Evolutionary conservation across 768 basidiomycete species (phyloP), one percentile per base, ranked within the genome.

Genomic region (Grammothele lineata): DNA sequence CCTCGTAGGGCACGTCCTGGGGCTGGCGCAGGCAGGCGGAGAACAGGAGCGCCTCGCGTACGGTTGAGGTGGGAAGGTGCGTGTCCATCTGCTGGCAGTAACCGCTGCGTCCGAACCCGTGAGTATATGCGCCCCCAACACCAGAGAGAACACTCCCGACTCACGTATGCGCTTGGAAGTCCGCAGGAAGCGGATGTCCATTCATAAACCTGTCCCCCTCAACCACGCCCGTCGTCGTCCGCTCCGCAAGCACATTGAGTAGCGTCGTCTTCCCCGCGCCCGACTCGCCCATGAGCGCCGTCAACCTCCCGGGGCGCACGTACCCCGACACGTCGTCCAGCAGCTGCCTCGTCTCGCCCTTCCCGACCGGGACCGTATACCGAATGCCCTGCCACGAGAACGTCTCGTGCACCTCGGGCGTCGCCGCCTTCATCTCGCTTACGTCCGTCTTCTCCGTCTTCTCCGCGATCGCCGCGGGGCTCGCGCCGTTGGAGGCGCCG

Each of bases 21-120:
- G 87, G 87, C 60, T 92, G 91, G 26, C 90, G 83, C 26, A 92
- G 70, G 42, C 75, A 78, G 3, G 90, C 91, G 1, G 89, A 92
- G 66, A 90, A 85, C 33, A 79, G 66, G 8, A 93, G 69, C 1
- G 90, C 88, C 58, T 93, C 88, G 22, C 87, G 77, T 12, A 93
- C 89, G 6, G 88, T 92, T 2, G 80, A 66, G 7, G 82, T 80
- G 21, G 80, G 75, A 17, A 85, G 73, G 65, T 93, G 92, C 0
- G 81, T 85, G 55, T 91, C 89, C 72, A 79, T 78, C 60, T 95
- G 92, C 58, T 94, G 90, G 48, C 85, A 87, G 58, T 92, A 94
- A 0, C 88, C 90, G n/a, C n/a, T n/a, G 39, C 82, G 85, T 23
- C 7, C 48, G 17, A 37, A 25, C 24, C 22, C 9, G 12, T 15